phyloP scores from a whole-genome alignment of 2,329 filamentous ascomycete species.

The Phyllosticta citrichinensis region DNA sequence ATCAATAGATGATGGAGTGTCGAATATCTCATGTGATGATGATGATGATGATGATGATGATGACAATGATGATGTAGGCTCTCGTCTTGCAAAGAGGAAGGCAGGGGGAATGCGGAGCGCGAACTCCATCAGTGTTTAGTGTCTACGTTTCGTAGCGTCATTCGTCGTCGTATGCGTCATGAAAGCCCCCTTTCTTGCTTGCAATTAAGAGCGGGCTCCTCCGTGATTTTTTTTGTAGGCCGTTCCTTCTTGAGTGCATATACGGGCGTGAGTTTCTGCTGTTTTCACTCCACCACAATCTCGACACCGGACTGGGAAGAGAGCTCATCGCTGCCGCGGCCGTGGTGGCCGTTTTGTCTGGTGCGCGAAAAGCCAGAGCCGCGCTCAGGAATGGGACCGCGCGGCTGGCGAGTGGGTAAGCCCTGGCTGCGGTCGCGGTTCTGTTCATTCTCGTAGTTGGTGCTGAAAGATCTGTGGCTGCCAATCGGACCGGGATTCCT shows the following conservation, averaged over 20 bases:
- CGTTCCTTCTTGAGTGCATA: constrained; percentile 9
- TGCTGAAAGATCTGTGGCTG: constrained; percentile 53
- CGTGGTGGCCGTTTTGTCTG: constrained; percentile 52
- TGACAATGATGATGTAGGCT: not conserved
- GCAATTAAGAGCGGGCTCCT: constrained; percentile 10
- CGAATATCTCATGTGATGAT: constrained; percentile 7
- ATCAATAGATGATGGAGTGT: constrained; percentile 9
- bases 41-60: constrained; percentile 5
- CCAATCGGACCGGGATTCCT: constrained; percentile 51
- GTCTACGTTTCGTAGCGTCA: constrained; percentile 17
- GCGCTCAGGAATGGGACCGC: constrained; percentile 51
- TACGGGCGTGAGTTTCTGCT: constrained; percentile 9
- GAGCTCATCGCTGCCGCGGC: constrained; percentile 53
- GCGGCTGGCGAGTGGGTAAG: constrained; percentile 50
- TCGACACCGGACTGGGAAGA: constrained; percentile 50
- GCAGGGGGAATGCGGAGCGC: constrained; percentile 1
- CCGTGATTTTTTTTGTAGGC: constrained; percentile 7
- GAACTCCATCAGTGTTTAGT: constrained; percentile 10
- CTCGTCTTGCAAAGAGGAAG: not conserved
- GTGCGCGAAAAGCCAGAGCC: constrained; percentile 44
- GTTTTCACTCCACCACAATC: constrained; percentile 48
- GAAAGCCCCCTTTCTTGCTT: constrained; percentile 8
- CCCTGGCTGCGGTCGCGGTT: constrained; percentile 37
- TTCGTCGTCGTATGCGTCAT: constrained; percentile 20
- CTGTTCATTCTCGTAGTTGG: constrained; percentile 44